Evolutionary conservation across 164 flowering plant genomes (phyloP).

Genomic region (Liriodendron chinense): DNA sequence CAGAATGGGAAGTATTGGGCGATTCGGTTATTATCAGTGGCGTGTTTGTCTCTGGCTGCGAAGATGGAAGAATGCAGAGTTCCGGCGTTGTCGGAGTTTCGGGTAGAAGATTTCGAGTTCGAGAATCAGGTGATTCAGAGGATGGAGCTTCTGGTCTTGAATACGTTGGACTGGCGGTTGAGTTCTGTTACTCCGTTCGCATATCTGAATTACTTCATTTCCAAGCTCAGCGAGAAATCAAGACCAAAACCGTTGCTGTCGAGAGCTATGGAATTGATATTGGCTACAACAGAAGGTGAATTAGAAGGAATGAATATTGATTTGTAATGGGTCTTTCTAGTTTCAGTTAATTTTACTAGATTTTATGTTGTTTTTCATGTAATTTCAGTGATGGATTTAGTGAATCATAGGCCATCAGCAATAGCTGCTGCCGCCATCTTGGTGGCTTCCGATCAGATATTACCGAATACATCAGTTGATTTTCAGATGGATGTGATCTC

Average conservation of each 20-base stretch:
- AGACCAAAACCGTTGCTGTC: slow-evolving; percentile 17
- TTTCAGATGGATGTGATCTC: slow-evolving; percentile 33
- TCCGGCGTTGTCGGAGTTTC: slow-evolving; percentile 44
- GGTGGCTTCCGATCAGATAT: slow-evolving; percentile 36
- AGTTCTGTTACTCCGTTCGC: slow-evolving; percentile 55
- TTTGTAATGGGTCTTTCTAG: not conserved
- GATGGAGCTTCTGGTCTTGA: slow-evolving; percentile 70
- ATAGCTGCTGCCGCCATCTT: slow-evolving; percentile 69
- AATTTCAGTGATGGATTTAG: slow-evolving; percentile 39
- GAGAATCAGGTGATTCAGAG: slow-evolving; percentile 42
- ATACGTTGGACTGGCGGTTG: slow-evolving; percentile 73
- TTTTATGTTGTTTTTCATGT: slow-evolving; percentile 4
- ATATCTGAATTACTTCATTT: slow-evolving; percentile 47
- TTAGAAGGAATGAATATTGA: not conserved
- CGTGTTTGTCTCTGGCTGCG: slow-evolving; percentile 60
- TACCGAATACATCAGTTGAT: slow-evolving; percentile 44
- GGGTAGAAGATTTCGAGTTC: slow-evolving; percentile 36
- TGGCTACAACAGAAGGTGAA: slow-evolving; percentile 47
- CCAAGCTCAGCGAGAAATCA: slow-evolving; percentile 33
- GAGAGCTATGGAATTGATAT: slow-evolving; percentile 32
- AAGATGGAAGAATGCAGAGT: slow-evolving; percentile 69
- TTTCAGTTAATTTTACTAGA: slow-evolving; percentile 27
- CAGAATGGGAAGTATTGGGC: slow-evolving; percentile 60
- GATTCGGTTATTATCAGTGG: slow-evolving; percentile 51
- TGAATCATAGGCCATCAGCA: slow-evolving; percentile 53